Evolutionary conservation across 2,329 filamentous ascomycete genomes (phyloP), one percentile per base, ranked within the genome.

Genomic region (Xylariaceae sp.): DNA sequence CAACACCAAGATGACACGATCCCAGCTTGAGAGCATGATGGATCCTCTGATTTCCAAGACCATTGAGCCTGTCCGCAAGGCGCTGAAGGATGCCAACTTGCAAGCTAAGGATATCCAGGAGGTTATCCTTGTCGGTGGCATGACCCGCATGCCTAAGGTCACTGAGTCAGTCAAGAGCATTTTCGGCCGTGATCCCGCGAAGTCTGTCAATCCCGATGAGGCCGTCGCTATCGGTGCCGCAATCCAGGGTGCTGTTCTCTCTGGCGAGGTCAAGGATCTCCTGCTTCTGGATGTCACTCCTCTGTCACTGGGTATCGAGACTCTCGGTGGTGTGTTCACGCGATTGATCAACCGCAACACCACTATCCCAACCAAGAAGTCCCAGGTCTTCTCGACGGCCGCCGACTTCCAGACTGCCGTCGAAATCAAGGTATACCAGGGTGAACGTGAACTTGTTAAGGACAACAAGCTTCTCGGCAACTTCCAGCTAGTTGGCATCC

Each of bases 61-160:
- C 61, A 84, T 96, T 54, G 93, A 96, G 62, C 93, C 93, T 60
- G 93, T 97, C 67, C 90, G 92, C 79, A 97, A 96, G 86, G 93
- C 93, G 19, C 83, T 98, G 59, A 97, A 97, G 87, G 93, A 98
- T 77, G 93, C 93, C 74, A 87, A 88, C 77, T 86, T 98, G 45
- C 82, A 90, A 76, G 86, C 93, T 68, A 96, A 92, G 81, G 93
- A 97, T 61, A 96, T 98, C 74, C 91, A 97, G 79, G 93, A 98
- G 75, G 91, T 98, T 68, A 96, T 98, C 75, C 89, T 98, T 43
- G 93, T 98, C 53, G 93, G 93, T 87, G 93, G 93, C 80, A 97
- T 97, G 93, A 97, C 93, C 70, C 93, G 93, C 82, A 98, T 98
- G 93, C 93, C 93, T 75, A 97, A 97, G 89, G 93, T 98, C 66